Conservation (phyloP, 805 yeast species). For the Saccharomycopsis fodiens region DNA sequence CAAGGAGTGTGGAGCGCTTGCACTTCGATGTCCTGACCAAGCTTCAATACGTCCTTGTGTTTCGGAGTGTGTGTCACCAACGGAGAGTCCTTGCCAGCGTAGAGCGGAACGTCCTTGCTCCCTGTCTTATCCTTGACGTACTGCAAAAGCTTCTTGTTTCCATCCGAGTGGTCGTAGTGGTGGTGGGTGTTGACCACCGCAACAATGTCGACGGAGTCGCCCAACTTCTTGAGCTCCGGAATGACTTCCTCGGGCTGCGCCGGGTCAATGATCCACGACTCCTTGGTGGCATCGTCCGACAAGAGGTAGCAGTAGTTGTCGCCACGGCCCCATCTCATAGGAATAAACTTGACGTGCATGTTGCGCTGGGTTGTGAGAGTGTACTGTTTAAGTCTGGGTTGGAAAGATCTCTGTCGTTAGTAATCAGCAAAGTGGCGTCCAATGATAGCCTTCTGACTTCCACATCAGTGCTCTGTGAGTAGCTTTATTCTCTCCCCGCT, state of each 20-base stretch:
- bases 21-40: slow-evolving; percentile 60
- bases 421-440: too few species aligned
- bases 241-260: slow-evolving; percentile 67
- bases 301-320: slow-evolving; percentile 85
- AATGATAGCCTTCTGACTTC: too few species aligned
- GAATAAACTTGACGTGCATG: slow-evolving; percentile 78
- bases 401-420: too few species aligned
- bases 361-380: slow-evolving; percentile 27
- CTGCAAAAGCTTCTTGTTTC: slow-evolving; percentile 40
- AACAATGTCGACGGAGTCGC: slow-evolving; percentile 38
- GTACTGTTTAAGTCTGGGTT: background rate
- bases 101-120: slow-evolving; percentile 35
- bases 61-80: slow-evolving; percentile 63
- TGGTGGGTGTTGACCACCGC: slow-evolving; percentile 95
- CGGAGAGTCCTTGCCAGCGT: slow-evolving; percentile 82
- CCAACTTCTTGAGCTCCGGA: slow-evolving; percentile 8
- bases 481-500: too few species aligned
- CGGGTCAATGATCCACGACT: slow-evolving; percentile 86
- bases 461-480: too few species aligned
- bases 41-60: slow-evolving; percentile 49
- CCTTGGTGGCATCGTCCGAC: slow-evolving; percentile 54
- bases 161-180: slow-evolving; percentile 92
- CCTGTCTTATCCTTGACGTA: slow-evolving; percentile 24
- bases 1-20: slow-evolving; percentile 94
- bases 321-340: slow-evolving; percentile 94